Base-by-base conservation (phyloP, 2,329 filamentous ascomycete species). In the Sporothrix curviconia region DNA sequence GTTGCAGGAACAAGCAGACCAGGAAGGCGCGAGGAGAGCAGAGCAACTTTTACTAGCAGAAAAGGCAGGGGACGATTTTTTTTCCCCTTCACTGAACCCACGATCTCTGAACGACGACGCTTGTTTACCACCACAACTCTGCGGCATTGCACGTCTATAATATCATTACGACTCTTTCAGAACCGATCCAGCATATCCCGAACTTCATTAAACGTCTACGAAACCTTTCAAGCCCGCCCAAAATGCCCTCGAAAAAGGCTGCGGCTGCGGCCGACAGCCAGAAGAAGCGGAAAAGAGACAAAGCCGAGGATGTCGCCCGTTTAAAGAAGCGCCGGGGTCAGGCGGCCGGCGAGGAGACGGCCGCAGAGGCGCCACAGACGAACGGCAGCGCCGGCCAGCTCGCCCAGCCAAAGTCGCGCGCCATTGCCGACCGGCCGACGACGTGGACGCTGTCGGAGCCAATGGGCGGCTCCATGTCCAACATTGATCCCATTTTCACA, bases 401-500 rank as follows among this genome's bases (percentile, higher is more conserved):
- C n/a, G 30, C 37, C 43, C 30, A 39, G n/a, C 43, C 55, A 19
- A 19, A 37, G 12, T n/a, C 58, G 17, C 54, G 54, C 42, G 49
- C 58, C 11, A 40, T 49, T 34, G 50, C 39, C 55, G 36, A 34
- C 17, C 46, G 36, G 40, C n/a, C 52, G 49, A 46, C 65, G 40
- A 57, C 67, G 58, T 87, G 85, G 85, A 78, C 74, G 63, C 69
- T 87, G 24, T 85, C 84, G 4, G 79, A 80, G 63, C 80, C 84
- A 12, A 81, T 85, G 76, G 84, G 83, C 55, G 84, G 84, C 24
- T 74, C 82, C 59, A 85, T 87, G 73, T 72, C 83, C 49, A 77
- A 86, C 65, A 78, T 85, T 59, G 84, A 87, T 61, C 82, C 84
- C 2, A 78, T 86, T 43, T 76, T 87, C 62, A 80, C 80, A 3